Conservation (phyloP, 192 early-diverging fungal genomes). For the Coemansia sp. region DNA sequence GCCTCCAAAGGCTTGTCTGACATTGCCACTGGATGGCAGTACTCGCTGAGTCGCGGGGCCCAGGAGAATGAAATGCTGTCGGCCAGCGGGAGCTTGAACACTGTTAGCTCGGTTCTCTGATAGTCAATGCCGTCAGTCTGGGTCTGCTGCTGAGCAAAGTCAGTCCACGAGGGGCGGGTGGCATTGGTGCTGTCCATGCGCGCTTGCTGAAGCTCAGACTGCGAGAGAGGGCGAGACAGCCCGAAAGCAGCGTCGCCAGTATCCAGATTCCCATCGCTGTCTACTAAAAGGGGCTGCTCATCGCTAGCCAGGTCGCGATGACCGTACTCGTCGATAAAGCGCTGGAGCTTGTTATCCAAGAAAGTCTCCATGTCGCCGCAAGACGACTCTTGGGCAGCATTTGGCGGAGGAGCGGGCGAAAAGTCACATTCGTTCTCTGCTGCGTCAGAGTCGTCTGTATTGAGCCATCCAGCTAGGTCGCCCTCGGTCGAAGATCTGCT, state of each 20-base stretch:
- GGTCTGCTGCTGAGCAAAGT: slow-evolving; percentile 7
- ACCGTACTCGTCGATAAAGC: slow-evolving; percentile 17
- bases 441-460: slow-evolving; percentile 17
- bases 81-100: slow-evolving; percentile 11
- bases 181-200: not conserved
- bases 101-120: slow-evolving; percentile 11
- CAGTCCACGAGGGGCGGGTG: not conserved
- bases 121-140: slow-evolving; percentile 11
- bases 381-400: not conserved
- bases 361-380: slow-evolving; percentile 3
- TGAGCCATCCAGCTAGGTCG: slow-evolving; percentile 13
- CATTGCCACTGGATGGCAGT: not conserved
- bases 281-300: slow-evolving; percentile 3
- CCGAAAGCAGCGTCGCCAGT: not conserved
- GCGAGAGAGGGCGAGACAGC: not conserved
- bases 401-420: not conserved
- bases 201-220: not conserved
- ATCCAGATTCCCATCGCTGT: not conserved
- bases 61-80: slow-evolving; percentile 6
- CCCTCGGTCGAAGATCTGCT: not conserved
- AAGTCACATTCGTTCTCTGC: not conserved
- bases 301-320: slow-evolving; percentile 2
- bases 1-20: not conserved
- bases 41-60: slow-evolving; percentile 10
- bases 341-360: slow-evolving; percentile 18